These are phyloP conservation scores for Microstroma glucosiphilum DNA, from an alignment of 1,284 basidiomycete genomes.

Conservation along the genomic window DNA sequence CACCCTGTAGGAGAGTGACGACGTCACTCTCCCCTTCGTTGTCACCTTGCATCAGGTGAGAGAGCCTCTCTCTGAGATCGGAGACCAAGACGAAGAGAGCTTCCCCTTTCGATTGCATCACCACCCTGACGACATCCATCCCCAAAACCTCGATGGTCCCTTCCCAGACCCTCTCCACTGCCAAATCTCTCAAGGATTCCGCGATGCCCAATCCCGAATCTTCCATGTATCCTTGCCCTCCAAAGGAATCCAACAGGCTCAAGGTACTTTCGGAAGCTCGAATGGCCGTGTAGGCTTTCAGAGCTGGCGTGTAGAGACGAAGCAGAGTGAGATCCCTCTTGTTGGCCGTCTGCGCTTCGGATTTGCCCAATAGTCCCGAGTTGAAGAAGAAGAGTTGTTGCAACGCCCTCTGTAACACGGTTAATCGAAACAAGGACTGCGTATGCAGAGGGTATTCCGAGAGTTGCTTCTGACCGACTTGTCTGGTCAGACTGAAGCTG, in stretches of 20 bases:
- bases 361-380: constrained; percentile 62
- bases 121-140: constrained; percentile 61
- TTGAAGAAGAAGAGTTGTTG: constrained; percentile 58
- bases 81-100: constrained; percentile 52
- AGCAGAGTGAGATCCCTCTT: constrained; percentile 58
- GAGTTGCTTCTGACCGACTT: constrained; percentile 55
- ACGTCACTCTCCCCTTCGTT: too few relatives aligned
- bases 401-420: constrained; percentile 43
- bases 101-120: constrained; percentile 53
- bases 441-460: constrained; percentile 55
- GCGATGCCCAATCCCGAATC: constrained; percentile 56
- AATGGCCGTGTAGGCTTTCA: constrained; percentile 67
- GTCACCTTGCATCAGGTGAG: too few relatives aligned
- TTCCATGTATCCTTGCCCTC: constrained; percentile 77
- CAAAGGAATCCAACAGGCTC: constrained; percentile 67
- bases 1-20: too few relatives aligned
- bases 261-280: constrained; percentile 63
- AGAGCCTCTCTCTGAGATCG: constrained; percentile 27
- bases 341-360: constrained; percentile 58
- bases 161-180: constrained; percentile 78
- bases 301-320: constrained; percentile 64
- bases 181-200: constrained; percentile 59
- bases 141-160: constrained; percentile 60
- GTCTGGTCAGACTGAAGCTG: constrained; percentile 60
- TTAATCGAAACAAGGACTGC: constrained; percentile 60